Evolutionary conservation across 2,329 filamentous ascomycete species (phyloP).

Genomic region (Diaporthe australafricana): DNA sequence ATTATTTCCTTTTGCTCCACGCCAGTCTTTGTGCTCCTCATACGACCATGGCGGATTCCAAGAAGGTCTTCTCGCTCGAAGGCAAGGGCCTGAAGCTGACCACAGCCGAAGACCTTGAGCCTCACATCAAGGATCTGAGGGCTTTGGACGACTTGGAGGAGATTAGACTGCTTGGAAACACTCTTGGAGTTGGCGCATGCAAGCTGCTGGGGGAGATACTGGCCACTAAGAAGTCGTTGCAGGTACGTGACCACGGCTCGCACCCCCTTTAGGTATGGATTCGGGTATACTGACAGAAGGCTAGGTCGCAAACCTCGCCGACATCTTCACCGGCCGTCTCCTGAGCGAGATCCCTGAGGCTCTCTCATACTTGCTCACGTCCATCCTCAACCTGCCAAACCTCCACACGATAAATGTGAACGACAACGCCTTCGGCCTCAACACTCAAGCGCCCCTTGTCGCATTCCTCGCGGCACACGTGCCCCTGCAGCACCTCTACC

Average conservation of each 20-base stretch:
- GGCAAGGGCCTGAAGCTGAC: conserved; percentile 94
- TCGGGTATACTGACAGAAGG: background rate
- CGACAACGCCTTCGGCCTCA: conserved; percentile 97
- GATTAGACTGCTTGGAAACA: conserved; percentile 90
- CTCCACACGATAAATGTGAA: conserved; percentile 95
- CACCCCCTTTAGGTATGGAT: conserved; percentile 20
- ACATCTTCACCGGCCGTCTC: conserved; percentile 96
- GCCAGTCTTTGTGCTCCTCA: conserved; percentile 38
- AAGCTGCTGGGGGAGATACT: conserved; percentile 87
- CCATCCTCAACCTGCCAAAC: conserved; percentile 85
- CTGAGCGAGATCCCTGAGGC: conserved; percentile 94
- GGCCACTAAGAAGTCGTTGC: conserved; percentile 83
- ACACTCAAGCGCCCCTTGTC: conserved; percentile 91
- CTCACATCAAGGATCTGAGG: conserved; percentile 81
- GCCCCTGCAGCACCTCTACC: conserved; percentile 91
- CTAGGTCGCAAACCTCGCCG: conserved; percentile 87
- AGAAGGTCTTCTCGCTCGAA: conserved; percentile 88
- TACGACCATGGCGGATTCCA: conserved; percentile 60
- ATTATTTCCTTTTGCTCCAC: conserved; percentile 22
- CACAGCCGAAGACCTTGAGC: conserved; percentile 85
- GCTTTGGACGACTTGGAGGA: conserved; percentile 83
- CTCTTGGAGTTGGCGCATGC: conserved; percentile 88
- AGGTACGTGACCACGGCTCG: conserved; percentile 60
- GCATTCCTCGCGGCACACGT: conserved; percentile 90
- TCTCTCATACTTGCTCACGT: conserved; percentile 84